Conservation (phyloP, 306 rosid species). For the Amphicarpaea edgeworthii region DNA sequence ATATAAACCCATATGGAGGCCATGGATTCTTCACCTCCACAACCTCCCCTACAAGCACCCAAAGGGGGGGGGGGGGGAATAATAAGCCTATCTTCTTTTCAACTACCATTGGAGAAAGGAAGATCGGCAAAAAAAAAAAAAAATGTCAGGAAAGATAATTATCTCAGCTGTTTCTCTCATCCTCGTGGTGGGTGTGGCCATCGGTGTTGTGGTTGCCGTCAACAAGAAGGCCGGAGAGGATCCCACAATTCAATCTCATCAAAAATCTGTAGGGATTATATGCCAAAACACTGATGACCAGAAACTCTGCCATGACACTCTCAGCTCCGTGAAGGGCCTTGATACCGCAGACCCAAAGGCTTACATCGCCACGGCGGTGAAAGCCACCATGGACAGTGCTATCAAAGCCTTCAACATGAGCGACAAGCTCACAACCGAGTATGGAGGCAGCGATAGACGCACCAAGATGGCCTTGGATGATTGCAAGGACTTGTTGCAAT, state of each 20-base stretch:
- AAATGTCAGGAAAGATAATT: constrained; percentile 57
- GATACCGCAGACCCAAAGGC: constrained; percentile 48
- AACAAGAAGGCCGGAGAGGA: neutral
- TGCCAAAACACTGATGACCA: constrained; percentile 58
- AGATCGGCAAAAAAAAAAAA: neutral
- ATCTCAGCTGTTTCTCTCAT: constrained; percentile 61
- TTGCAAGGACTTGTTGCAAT: constrained; percentile 68
- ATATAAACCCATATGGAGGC: neutral
- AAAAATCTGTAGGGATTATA: constrained; percentile 44
- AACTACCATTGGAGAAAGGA: neutral
- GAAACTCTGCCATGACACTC: constrained; percentile 56
- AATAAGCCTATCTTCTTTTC: neutral
- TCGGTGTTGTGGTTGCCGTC: constrained; percentile 56
- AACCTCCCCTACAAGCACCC: neutral
- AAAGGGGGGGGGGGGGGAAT: constrained; percentile 37
- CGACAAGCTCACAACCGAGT: constrained; percentile 44
- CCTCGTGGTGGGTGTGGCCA: constrained; percentile 70
- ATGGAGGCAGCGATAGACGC: constrained; percentile 20
- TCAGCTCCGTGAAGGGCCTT: constrained; percentile 29
- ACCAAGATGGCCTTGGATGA: constrained; percentile 61
- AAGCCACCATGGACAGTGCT: constrained; percentile 49
- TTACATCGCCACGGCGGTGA: constrained; percentile 49
- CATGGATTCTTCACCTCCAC: neutral
- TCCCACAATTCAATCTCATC: neutral
- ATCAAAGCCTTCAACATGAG: constrained; percentile 63